These are phyloP conservation scores for Gastrolobium villosum DNA, from an alignment of 306 rosid species.

Conservation along the genomic window DNA sequence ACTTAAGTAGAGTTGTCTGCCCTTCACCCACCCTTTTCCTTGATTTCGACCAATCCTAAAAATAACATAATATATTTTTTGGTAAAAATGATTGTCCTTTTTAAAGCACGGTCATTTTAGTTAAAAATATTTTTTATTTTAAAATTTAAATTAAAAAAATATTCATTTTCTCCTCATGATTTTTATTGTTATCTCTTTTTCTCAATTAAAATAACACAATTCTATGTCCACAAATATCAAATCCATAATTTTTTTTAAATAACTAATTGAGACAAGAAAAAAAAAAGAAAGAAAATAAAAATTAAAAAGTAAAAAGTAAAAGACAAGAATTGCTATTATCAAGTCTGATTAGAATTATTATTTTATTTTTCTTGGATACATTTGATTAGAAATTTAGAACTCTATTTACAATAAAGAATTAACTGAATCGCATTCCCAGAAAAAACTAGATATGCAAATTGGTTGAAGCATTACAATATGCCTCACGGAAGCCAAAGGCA, in stretches of 20 bases:
- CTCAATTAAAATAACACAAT: too few species aligned
- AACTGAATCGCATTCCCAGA: neutral
- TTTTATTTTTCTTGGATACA: too few species aligned
- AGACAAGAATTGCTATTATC: conserved; percentile 18
- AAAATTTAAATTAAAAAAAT: too few species aligned
- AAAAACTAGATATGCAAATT: neutral
- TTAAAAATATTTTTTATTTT: too few species aligned
- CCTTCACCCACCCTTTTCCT: neutral
- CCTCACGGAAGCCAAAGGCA: neutral
- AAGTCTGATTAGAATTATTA: neutral
- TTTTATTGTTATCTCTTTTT: too few species aligned
- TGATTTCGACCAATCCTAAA: neutral
- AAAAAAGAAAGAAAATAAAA: too few species aligned
- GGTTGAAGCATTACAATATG: conserved; percentile 11
- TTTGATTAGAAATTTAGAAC: neutral
- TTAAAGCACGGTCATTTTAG: too few species aligned
- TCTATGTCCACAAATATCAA: too few species aligned
- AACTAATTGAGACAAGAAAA: neutral
- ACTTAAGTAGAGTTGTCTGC: too few species aligned
- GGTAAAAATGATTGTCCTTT: too few species aligned
- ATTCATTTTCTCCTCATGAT: too few species aligned
- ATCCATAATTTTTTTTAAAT: neutral
- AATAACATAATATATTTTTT: neutral
- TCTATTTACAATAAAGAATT: conserved; percentile 30
- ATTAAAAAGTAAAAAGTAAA: neutral